Evolutionary conservation across 129 eudicot species (phyloP).

Genomic region (Sambucus nigra): DNA sequence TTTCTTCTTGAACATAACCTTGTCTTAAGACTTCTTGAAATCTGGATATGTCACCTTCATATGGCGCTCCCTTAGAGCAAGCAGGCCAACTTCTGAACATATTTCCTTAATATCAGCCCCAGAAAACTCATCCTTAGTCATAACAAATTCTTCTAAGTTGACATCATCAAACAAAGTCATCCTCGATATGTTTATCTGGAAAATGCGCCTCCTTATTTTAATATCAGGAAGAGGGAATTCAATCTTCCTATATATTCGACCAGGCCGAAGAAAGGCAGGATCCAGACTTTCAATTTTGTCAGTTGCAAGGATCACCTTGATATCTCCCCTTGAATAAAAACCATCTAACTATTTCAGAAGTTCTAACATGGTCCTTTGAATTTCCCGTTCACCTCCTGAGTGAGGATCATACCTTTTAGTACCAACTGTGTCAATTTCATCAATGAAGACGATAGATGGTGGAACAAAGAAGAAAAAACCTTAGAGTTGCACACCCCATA

Average conservation of each 20-base stretch:
- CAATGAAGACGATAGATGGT: slow-evolving; percentile 57
- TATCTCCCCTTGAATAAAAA: slow-evolving; percentile 53
- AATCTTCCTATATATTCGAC: slow-evolving; percentile 81
- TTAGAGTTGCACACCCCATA: too few species aligned
- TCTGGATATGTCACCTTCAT: slow-evolving; percentile 43
- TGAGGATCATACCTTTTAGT: slow-evolving; percentile 57
- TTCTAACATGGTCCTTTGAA: slow-evolving; percentile 58
- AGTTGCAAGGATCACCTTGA: slow-evolving; percentile 57
- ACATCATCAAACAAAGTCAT: slow-evolving; percentile 53
- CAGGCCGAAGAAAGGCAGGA: slow-evolving; percentile 86
- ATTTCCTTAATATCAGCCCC: slow-evolving; percentile 50
- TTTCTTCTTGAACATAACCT: too few species aligned
- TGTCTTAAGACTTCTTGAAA: too few species aligned
- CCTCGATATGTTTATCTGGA: slow-evolving; percentile 52
- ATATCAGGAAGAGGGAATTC: slow-evolving; percentile 95
- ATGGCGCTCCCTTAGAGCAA: slow-evolving; percentile 40
- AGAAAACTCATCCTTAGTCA: slow-evolving; percentile 45
- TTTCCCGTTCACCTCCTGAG: slow-evolving; percentile 62
- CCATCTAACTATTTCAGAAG: slow-evolving; percentile 56
- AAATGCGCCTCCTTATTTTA: slow-evolving; percentile 76
- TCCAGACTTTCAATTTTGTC: slow-evolving; percentile 57
- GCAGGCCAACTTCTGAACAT: slow-evolving; percentile 54
- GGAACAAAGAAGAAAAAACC: too few species aligned
- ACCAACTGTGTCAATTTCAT: too few species aligned
- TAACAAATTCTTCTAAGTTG: slow-evolving; percentile 47